phyloP scores from a whole-genome alignment of 257 asterid genomes.

The Fraxinus anomala region DNA sequence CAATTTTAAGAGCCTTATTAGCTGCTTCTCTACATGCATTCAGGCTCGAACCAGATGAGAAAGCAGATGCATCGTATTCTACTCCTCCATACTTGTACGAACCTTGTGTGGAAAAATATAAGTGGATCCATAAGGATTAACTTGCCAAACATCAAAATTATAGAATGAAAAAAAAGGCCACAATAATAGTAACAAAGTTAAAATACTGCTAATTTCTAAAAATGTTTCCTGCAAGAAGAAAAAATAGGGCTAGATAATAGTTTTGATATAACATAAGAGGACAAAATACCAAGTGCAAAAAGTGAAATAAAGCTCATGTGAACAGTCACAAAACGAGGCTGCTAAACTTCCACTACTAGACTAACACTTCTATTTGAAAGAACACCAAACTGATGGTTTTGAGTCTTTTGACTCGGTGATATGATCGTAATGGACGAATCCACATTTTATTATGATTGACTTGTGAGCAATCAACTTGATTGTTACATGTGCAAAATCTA shows the following conservation, averaged over 20 bases:
- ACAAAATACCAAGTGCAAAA: not conserved
- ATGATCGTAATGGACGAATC: not conserved
- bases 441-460: not conserved
- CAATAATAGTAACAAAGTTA: not conserved
- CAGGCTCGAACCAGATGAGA: conserved; percentile 73
- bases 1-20: conserved; percentile 74
- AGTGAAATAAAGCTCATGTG: not conserved
- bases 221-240: not conserved
- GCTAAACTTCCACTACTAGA: not conserved
- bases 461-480: not conserved
- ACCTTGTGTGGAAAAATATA: conserved; percentile 46
- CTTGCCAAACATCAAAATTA: not conserved
- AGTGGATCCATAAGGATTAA: not conserved
- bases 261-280: not conserved
- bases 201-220: not conserved
- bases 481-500: conserved; percentile 1
- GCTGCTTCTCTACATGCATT: conserved; percentile 67
- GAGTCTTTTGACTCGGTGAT: not conserved
- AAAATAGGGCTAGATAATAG: not conserved
- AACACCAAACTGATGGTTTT: not conserved
- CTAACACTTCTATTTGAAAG: not conserved
- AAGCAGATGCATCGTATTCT: conserved; percentile 57
- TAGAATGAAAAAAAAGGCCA: not conserved
- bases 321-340: not conserved
- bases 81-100: conserved; percentile 77